Base-by-base conservation (phyloP, 768 basidiomycete species). In the Termitomyces sp. region DNA sequence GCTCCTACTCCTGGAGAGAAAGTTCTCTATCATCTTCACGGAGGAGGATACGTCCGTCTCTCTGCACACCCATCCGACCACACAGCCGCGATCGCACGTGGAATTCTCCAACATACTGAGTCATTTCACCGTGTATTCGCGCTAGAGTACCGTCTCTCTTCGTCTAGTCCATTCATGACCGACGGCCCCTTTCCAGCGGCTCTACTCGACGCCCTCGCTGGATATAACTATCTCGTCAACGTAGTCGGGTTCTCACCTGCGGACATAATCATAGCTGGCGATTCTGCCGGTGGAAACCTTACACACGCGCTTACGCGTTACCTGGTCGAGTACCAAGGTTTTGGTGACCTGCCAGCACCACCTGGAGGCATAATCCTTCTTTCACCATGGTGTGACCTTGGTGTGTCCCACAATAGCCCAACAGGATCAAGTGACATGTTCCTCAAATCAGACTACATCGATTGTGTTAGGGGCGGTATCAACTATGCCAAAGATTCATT, bases 261-360 rank as follows among this genome's bases (percentile, higher is more conserved):
- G 17, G 72, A 88, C 61, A 85, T 93, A 63, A 75, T 89, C 52
- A 47, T 91, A 25, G 75, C 75, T 28, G 91, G 90, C 1, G 89
- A 93, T 66, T 91, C 87, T 0, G 88, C 90, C 0, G 90, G 91
- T 3, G 91, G 79, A 7, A 88, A 91, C 68, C 79, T 91, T 27
- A 83, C 83, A 0, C 75, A 83, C 39, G 83, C 84, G 0, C 74
- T 89, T 40, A 78, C 74, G 8, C 83, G 84, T 37, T 55, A 55
- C 37, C 37, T 90, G 25, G 70, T 80, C 17, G 80, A 84, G 57
- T 68, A 83, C 67, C 69, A 70, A 30, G 64, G 67, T 9, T 65
- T 67, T 5, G 56, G 67, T 28, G 62, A 66, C 5, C 59, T 82
- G n/a, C 80, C 79, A 3, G 64, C 68, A 11, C 75, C 73, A 37